phyloP scores from a whole-genome alignment of 2,329 filamentous ascomycete genomes.

The Colletotrichum viniferum region DNA sequence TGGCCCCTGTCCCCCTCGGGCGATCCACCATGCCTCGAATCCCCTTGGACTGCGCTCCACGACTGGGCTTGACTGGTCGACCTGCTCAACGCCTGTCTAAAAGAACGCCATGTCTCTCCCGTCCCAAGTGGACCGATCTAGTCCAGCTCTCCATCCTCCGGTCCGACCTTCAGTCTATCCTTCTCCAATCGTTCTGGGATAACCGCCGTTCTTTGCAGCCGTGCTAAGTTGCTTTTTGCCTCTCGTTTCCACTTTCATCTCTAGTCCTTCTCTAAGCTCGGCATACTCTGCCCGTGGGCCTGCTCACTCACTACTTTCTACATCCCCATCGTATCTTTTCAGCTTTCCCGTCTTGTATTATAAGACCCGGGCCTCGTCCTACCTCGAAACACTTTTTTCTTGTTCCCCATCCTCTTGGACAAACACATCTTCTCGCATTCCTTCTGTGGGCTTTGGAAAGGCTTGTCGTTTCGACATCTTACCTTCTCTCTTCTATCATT shows the following conservation, averaged over 20 bases:
- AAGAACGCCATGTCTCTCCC: slow-evolving; percentile 23
- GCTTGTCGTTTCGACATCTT: slow-evolving; percentile 24
- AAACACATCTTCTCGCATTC: slow-evolving; percentile 23
- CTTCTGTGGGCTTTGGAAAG: slow-evolving; percentile 22
- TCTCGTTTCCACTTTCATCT: slow-evolving; percentile 21
- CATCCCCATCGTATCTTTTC: slow-evolving; percentile 17
- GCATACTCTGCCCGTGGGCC: slow-evolving; percentile 15
- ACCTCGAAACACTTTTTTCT: not conserved
- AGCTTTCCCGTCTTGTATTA: not conserved
- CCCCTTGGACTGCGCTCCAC: slow-evolving; percentile 34
- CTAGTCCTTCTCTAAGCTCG: slow-evolving; percentile 14
- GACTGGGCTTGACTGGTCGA: slow-evolving; percentile 38
- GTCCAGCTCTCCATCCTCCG: slow-evolving; percentile 14
- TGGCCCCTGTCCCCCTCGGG: slow-evolving; percentile 31
- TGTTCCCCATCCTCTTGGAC: slow-evolving; percentile 19
- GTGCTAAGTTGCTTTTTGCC: slow-evolving; percentile 26
- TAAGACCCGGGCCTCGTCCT: slow-evolving; percentile 21
- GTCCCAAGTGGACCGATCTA: slow-evolving; percentile 22
- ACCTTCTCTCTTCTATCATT: slow-evolving; percentile 28
- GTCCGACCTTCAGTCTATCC: slow-evolving; percentile 24
- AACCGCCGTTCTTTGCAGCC: slow-evolving; percentile 38
- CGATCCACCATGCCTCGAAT: slow-evolving; percentile 44
- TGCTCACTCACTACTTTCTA: slow-evolving; percentile 10
- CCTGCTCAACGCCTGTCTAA: slow-evolving; percentile 28
- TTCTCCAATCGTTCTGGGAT: slow-evolving; percentile 37